Evolutionary conservation across 768 basidiomycete species (phyloP).

Genomic region (Lyophyllum shimeji): DNA sequence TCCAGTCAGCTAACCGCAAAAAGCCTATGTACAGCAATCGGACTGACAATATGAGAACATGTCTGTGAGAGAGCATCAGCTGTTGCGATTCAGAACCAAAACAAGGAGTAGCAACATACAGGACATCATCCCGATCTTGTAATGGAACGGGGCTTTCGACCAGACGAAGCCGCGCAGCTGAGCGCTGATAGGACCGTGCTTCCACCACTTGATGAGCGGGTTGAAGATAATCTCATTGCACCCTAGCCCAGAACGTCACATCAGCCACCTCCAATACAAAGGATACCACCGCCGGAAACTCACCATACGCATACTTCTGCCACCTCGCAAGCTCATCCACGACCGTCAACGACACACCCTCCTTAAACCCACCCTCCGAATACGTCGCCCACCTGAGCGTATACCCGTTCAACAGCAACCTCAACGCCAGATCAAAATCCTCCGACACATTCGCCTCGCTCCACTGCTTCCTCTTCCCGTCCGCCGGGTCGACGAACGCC

Average conservation of each 20-base stretch:
- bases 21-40: conserved; percentile 7
- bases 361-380: conserved; percentile 82
- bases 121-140: conserved; percentile 80
- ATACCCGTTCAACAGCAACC: conserved; percentile 68
- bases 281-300: conserved; percentile 7
- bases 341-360: conserved; percentile 82
- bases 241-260: conserved; percentile 26
- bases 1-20: not conserved
- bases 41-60: conserved; percentile 47
- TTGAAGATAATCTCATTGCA: conserved; percentile 85
- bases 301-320: conserved; percentile 74
- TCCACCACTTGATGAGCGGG: conserved; percentile 77
- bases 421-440: conserved; percentile 76
- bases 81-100: not conserved
- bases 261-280: conserved; percentile 7
- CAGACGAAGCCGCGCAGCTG: conserved; percentile 75
- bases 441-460: conserved; percentile 76
- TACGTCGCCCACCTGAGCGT: conserved; percentile 85
- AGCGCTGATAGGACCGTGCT: conserved; percentile 72
- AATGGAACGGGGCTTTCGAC: conserved; percentile 74
- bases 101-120: conserved; percentile 37
- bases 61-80: conserved; percentile 26
- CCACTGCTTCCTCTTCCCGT: conserved; percentile 71
- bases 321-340: conserved; percentile 90
- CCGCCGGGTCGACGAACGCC: conserved; percentile 63